A percentile compares a stretch with the other conserved stretches of the same genome.
Evolutionary conservation across 257 asterid species (phyloP).

Genomic region (Salvia rosmarinus): DNA sequence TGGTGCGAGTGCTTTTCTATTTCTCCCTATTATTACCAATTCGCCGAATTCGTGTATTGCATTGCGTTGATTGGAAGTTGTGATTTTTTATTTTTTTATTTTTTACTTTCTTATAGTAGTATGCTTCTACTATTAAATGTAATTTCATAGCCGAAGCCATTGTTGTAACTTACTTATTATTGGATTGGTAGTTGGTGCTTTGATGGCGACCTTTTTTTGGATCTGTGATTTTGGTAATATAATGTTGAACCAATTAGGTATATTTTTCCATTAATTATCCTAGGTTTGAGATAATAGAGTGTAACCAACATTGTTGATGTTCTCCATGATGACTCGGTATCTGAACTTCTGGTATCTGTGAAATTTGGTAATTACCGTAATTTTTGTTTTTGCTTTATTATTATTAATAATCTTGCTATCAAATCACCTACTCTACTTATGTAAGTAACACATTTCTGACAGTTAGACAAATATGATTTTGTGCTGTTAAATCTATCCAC

Average conservation of each 20-base stretch:
- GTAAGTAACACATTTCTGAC: too few species aligned
- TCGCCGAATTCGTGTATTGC: neutral
- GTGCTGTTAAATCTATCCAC: too few species aligned
- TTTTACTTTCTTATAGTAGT: neutral
- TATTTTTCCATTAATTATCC: neutral
- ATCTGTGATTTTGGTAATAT: neutral
- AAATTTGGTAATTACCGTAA: neutral
- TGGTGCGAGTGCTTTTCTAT: neutral
- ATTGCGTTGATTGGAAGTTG: constrained; percentile 23
- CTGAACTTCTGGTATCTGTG: constrained; percentile 7
- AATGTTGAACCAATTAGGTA: neutral
- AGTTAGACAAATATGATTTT: too few species aligned
- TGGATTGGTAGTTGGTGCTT: constrained; percentile 19
- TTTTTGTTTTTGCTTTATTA: neutral
- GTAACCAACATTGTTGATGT: too few species aligned
- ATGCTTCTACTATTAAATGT: constrained; percentile 18
- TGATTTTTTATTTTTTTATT: too few species aligned
- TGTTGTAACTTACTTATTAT: constrained; percentile 6
- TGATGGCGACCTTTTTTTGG: constrained; percentile 19
- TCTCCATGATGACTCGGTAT: too few species aligned
- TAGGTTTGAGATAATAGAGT: neutral
- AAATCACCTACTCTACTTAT: too few species aligned
- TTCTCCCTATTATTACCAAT: neutral
- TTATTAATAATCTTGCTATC: neutral
- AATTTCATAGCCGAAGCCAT: constrained; percentile 12